Evolutionary conservation across 1,284 basidiomycete species (phyloP).

Genomic region (Tilletiopsis washingtonensis): DNA sequence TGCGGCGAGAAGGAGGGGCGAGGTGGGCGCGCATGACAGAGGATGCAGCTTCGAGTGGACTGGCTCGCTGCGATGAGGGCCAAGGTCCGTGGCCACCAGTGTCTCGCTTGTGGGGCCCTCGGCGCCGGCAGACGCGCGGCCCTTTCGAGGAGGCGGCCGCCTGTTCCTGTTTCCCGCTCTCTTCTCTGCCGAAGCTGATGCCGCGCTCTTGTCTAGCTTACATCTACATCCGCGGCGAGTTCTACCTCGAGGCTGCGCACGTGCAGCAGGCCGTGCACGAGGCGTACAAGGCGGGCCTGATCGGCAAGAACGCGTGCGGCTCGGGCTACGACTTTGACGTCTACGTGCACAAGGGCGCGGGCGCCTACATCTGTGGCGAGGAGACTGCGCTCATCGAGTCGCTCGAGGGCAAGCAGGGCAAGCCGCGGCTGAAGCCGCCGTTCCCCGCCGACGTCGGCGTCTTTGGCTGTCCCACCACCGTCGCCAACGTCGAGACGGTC

Average conservation of each 20-base stretch:
- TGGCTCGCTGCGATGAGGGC: too few species aligned
- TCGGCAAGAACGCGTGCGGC: slow-evolving; percentile 87
- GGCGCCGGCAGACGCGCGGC: too few species aligned
- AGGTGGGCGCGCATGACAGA: too few species aligned
- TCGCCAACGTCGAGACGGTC: slow-evolving; percentile 97
- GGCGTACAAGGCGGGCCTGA: slow-evolving; percentile 82
- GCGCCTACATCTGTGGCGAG: slow-evolving; percentile 97
- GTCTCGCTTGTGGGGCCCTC: too few species aligned
- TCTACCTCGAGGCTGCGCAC: slow-evolving; percentile 87
- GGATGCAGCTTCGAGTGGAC: background rate
- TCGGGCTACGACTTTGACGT: slow-evolving; percentile 92
- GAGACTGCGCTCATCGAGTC: slow-evolving; percentile 97
- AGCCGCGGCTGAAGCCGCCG: slow-evolving; percentile 95
- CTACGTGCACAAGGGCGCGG: slow-evolving; percentile 91
- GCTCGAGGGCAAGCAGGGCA: slow-evolving; percentile 93
- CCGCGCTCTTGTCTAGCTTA: slow-evolving; percentile 57
- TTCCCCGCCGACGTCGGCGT: slow-evolving; percentile 97
- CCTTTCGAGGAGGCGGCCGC: too few species aligned
- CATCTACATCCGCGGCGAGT: slow-evolving; percentile 98
- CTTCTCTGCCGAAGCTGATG: background rate
- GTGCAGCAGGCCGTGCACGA: slow-evolving; percentile 91
- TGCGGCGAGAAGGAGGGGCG: too few species aligned
- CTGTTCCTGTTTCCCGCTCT: too few species aligned
- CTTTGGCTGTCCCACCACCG: slow-evolving; percentile 93
- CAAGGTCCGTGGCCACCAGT: too few species aligned